Percentiles rank a stretch among this genome's conserved stretches.
These are phyloP conservation scores for Colletotrichum cereale DNA, from an alignment of 2,329 filamentous ascomycete genomes.

Conservation along the genomic window DNA sequence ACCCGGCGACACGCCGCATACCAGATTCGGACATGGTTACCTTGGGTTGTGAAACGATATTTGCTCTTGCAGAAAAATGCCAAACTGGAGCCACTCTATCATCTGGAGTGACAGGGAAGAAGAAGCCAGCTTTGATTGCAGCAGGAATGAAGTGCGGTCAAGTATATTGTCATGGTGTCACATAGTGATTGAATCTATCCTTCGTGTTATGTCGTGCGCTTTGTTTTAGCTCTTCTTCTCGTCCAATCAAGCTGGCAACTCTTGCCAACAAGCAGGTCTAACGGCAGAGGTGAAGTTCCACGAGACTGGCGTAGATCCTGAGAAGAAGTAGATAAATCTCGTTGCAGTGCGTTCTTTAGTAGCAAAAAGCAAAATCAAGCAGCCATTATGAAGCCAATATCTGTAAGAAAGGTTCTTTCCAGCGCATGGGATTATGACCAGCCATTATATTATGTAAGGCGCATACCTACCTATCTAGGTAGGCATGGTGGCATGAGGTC, in stretches of 20 bases:
- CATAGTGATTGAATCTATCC: background rate
- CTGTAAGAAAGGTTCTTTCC: too few species aligned
- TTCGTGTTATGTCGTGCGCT: too few species aligned
- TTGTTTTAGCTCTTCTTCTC: too few species aligned
- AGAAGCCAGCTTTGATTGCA: background rate
- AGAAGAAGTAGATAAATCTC: background rate
- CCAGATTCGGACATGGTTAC: conserved; percentile 49
- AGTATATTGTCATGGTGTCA: too few species aligned
- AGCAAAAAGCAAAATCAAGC: background rate
- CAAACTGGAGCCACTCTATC: conserved; percentile 55
- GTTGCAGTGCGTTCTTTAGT: background rate
- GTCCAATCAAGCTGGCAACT: background rate
- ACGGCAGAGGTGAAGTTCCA: rapidly evolving
- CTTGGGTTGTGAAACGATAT: conserved; percentile 54
- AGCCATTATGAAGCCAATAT: background rate
- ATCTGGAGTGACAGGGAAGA: conserved; percentile 46
- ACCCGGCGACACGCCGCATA: conserved; percentile 49
- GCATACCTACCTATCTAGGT: too few species aligned
- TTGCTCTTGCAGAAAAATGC: conserved; percentile 47
- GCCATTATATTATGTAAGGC: too few species aligned
- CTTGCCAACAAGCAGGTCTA: background rate
- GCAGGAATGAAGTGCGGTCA: too few species aligned
- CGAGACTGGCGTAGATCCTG: rapidly evolving
- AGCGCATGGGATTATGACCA: too few species aligned
- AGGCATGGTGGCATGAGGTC: too few species aligned